These are phyloP conservation scores for Trichoderma sp. DNA, from an alignment of 2,329 filamentous ascomycete genomes.

Conservation along the genomic window DNA sequence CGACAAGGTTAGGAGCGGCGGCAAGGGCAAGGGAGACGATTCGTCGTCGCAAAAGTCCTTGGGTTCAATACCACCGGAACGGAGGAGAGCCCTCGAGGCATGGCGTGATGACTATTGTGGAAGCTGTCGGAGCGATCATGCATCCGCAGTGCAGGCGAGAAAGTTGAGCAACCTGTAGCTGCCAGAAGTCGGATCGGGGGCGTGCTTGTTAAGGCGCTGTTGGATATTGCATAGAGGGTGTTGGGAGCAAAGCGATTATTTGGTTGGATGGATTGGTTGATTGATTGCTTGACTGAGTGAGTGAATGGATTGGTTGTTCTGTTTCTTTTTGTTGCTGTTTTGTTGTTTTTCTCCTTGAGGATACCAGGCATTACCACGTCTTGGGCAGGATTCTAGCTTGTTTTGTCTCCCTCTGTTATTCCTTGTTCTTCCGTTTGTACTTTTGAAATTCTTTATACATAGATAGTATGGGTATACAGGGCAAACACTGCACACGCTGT, in stretches of 20 bases:
- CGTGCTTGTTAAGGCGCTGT: not conserved
- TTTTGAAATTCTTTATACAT: not conserved
- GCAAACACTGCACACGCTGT: not conserved
- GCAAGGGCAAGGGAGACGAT: conserved; percentile 25
- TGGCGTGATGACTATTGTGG: conserved; percentile 56
- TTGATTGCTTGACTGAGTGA: not conserved
- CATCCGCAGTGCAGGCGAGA: conserved; percentile 32
- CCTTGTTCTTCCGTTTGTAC: not conserved
- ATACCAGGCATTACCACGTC: not conserved
- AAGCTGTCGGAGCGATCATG: conserved; percentile 50
- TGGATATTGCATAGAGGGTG: not conserved
- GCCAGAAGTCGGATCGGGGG: not conserved
- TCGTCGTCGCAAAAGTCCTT: conserved; percentile 33
- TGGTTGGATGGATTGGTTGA: not conserved
- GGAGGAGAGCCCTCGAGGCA: conserved; percentile 38
- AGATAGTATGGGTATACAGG: not conserved
- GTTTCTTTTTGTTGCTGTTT: not conserved
- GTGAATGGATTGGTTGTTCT: not conserved
- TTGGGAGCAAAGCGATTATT: conserved; percentile 11
- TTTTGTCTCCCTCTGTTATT: not conserved
- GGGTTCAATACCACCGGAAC: conserved; percentile 30
- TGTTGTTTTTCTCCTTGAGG: conserved; percentile 2
- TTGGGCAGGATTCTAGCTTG: not conserved
- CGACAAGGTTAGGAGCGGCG: conserved; percentile 23
- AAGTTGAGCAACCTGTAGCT: conserved; percentile 26